These are phyloP conservation scores for Warburgia ugandensis DNA, from an alignment of 164 flowering plant genomes.

Conservation along the genomic window DNA sequence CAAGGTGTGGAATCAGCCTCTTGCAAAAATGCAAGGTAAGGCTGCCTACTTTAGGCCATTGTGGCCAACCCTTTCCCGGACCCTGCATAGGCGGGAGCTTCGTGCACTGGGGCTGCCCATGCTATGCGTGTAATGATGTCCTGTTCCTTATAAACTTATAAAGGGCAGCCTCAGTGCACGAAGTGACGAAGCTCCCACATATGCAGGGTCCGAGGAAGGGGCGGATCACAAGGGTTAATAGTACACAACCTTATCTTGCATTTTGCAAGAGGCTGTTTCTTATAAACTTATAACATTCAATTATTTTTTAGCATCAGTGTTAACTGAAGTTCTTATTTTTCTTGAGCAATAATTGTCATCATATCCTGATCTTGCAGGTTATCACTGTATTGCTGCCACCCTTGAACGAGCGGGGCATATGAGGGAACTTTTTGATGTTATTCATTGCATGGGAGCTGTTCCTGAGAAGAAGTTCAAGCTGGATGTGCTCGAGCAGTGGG, in stretches of 20 bases:
- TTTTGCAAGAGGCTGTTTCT: too few relatives aligned
- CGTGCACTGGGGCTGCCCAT: too few relatives aligned
- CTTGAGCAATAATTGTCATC: constrained; percentile 62
- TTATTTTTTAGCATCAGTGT: background rate
- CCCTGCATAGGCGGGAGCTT: too few relatives aligned
- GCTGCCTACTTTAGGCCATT: too few relatives aligned
- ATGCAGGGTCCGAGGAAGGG: too few relatives aligned
- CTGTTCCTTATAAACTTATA: background rate
- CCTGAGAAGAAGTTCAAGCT: constrained; percentile 61
- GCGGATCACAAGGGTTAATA: too few relatives aligned
- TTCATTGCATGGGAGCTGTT: constrained; percentile 74
- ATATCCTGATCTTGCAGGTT: constrained; percentile 85
- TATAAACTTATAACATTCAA: background rate
- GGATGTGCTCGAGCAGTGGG: constrained; percentile 56
- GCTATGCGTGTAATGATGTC: constrained; percentile 67
- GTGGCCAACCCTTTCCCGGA: too few relatives aligned
- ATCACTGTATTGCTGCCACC: constrained; percentile 76
- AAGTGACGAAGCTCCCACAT: too few relatives aligned
- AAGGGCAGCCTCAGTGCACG: too few relatives aligned
- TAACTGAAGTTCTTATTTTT: constrained; percentile 2
- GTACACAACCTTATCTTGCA: too few relatives aligned
- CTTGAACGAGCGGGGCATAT: constrained; percentile 95
- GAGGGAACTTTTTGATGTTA: constrained; percentile 91
- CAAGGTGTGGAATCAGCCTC: too few relatives aligned
- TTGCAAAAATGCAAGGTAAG: too few relatives aligned